Evolutionary conservation across 768 basidiomycete species (phyloP), one percentile per base, ranked within the genome.

Genomic region (Naematelia aurantialba): DNA sequence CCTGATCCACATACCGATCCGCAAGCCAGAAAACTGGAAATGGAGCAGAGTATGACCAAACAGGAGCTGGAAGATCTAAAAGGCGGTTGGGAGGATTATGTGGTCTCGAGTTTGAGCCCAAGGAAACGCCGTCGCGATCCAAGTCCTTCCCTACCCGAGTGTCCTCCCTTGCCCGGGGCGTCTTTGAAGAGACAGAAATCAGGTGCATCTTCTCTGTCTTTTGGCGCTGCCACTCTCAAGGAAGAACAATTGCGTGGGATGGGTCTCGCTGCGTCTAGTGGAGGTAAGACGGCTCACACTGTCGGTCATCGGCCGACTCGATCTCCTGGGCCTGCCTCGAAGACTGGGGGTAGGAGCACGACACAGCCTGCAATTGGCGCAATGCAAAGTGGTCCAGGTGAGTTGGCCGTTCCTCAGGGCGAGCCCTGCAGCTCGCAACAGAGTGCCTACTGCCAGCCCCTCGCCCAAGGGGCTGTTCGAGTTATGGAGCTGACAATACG

Each of bases 21-120:
- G 1, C 67, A 67, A 27, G 63, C 67, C 39, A 60, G 67, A 44
- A 65, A 53, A 49, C 60, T 29, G 34, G 69, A 71, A 47, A 70
- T 71, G 65, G 72, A 74, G 45, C 62, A 62, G 29, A 69, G 70
- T 52, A 69, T 69, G 69, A 55, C 63, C 25, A 67, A 67, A 1
- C 66, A 62, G 22, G 72, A 73, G 58, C 60, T 56, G 29, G 58
- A 66, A 17, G 64, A 52, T 8, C 50, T 70, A 14, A 45, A 68
- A 49, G 71, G 65, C 0, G 68, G 66, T 26, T 73, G 71, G 71
- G 67, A 70, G 46, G 67, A 70, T 4, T 70, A 34, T 44, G 58
- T 72, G 5, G n/a, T 45, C 2, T 26, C 46, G 49, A 27, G 4
- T n/a, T 26, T 27, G 49, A 27, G 4, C 14, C 34, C 11, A 19